Evolutionary conservation across 2,329 filamentous ascomycete genomes (phyloP).

Genomic region (Chrysosphaeria jannelii): DNA sequence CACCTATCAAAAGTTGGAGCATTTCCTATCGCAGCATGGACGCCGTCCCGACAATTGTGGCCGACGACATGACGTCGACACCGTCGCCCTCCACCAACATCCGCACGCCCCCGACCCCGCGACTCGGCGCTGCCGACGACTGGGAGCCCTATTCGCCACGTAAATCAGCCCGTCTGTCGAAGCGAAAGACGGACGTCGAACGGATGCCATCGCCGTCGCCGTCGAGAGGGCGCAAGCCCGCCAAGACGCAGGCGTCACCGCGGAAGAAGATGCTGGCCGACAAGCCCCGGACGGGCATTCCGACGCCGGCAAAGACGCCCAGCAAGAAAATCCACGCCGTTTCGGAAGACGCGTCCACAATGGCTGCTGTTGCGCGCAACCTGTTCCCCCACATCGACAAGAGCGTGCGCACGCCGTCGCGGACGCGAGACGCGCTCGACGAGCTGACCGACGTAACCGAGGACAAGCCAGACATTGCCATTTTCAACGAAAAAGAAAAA

Average conservation of each 20-base stretch:
- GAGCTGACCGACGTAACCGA: constrained; percentile 27
- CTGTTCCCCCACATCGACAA: constrained; percentile 29
- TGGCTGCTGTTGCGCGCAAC: constrained; percentile 25
- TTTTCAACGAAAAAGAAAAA: constrained; percentile 58
- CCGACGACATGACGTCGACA: no score
- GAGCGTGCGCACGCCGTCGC: constrained; percentile 23
- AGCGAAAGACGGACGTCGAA: no score
- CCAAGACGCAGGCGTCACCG: constrained; percentile 10
- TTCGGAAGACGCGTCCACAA: constrained; percentile 17
- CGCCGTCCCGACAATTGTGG: constrained; percentile 7
- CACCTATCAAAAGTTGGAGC: no score
- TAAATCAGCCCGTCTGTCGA: constrained; percentile 32
- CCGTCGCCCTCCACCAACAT: constrained; percentile 27
- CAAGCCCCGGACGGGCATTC: no score
- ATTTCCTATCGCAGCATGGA: no score
- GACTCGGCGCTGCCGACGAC: constrained; percentile 32
- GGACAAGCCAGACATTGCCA: constrained; percentile 26
- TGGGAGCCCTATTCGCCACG: constrained; percentile 47
- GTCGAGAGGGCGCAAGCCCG: constrained; percentile 7
- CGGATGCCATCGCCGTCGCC: constrained; percentile 33
- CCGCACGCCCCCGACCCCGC: constrained; percentile 37
- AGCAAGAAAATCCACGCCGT: constrained; percentile 23
- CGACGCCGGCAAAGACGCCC: constrained; percentile 53
- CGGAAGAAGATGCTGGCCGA: constrained; percentile 35
- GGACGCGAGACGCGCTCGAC: constrained; percentile 20